Percentiles rank a stretch among this genome's conserved stretches.
These are phyloP conservation scores for Gnaphalium uliginosum DNA, from an alignment of 129 eudicot species.

Conservation along the genomic window DNA sequence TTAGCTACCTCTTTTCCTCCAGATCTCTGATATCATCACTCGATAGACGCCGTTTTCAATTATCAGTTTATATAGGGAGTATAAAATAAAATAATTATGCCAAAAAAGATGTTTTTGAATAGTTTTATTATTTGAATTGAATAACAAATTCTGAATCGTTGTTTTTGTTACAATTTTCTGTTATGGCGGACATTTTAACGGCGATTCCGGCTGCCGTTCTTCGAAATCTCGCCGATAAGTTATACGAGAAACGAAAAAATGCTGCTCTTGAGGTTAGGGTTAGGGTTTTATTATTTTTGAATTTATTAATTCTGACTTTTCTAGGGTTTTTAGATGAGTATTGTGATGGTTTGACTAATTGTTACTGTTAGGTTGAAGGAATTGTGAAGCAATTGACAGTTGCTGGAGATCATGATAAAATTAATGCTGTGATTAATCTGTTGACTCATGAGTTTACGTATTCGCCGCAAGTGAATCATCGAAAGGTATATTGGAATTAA, in stretches of 20 bases:
- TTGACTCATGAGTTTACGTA: conserved; percentile 71
- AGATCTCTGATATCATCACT: conserved; percentile 27
- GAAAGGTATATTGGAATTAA: conserved; percentile 44
- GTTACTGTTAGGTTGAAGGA: conserved; percentile 74
- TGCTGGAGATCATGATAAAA: conserved; percentile 77
- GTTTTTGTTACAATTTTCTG: background rate
- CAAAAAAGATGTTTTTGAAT: background rate
- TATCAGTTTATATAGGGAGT: background rate
- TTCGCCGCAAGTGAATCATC: conserved; percentile 83
- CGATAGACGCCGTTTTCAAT: background rate
- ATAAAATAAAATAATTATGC: no score
- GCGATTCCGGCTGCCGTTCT: conserved; percentile 78
- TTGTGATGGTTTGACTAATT: conserved; percentile 24
- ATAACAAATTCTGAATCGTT: background rate
- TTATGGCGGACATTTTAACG: conserved; percentile 73
- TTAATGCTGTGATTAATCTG: conserved; percentile 69
- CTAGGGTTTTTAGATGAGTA: conserved; percentile 29
- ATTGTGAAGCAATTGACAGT: conserved; percentile 76
- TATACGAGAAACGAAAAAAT: conserved; percentile 88
- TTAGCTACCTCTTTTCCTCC: conserved; percentile 1
- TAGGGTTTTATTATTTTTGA: background rate
- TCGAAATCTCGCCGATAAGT: conserved; percentile 83
- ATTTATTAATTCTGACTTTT: background rate
- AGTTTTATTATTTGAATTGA: conserved; percentile 7
- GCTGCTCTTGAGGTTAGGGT: conserved; percentile 85